These are phyloP conservation scores for Pisolithus sp. DNA, from an alignment of 768 basidiomycete genomes.

Conservation along the genomic window DNA sequence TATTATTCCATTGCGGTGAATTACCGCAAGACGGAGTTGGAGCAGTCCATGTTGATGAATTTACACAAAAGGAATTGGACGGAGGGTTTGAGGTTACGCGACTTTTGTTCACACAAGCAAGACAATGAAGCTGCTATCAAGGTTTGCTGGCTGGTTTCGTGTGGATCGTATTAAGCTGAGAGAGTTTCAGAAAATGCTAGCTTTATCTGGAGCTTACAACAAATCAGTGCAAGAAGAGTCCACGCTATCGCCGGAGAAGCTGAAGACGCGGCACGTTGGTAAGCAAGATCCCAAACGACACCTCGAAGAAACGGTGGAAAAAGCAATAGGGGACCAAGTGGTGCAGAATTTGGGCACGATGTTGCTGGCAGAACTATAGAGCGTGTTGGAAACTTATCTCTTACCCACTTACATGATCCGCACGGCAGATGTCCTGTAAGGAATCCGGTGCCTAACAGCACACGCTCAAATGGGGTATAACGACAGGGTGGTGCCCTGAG, in stretches of 20 bases:
- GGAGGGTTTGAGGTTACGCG: constrained; percentile 85
- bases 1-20: constrained; percentile 98
- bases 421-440: not conserved
- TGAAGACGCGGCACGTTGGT: constrained; percentile 96
- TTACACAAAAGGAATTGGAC: constrained; percentile 99
- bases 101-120: constrained; percentile 86
- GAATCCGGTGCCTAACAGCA: constrained; percentile 4
- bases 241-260: constrained; percentile 86
- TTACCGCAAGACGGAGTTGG: constrained; percentile 96
- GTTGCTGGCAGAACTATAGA: constrained; percentile 84
- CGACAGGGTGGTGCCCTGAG: not conserved
- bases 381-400: constrained; percentile 5
- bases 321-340: constrained; percentile 96
- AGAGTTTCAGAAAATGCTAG: constrained; percentile 61
- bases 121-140: constrained; percentile 91
- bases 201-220: constrained; percentile 90
- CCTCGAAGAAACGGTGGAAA: constrained; percentile 94
- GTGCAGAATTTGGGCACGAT: constrained; percentile 94
- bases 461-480: constrained; percentile 1
- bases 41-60: constrained; percentile 99
- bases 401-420: constrained; percentile 7
- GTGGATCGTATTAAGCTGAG: constrained; percentile 14
- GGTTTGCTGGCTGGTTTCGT: constrained; percentile 41
- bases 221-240: constrained; percentile 98
- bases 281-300: constrained; percentile 98